A percentile compares a stretch with the other conserved stretches of the same genome.
Evolutionary conservation across 1,284 basidiomycete genomes (phyloP).

Genomic region (Tausonia pullulans): DNA sequence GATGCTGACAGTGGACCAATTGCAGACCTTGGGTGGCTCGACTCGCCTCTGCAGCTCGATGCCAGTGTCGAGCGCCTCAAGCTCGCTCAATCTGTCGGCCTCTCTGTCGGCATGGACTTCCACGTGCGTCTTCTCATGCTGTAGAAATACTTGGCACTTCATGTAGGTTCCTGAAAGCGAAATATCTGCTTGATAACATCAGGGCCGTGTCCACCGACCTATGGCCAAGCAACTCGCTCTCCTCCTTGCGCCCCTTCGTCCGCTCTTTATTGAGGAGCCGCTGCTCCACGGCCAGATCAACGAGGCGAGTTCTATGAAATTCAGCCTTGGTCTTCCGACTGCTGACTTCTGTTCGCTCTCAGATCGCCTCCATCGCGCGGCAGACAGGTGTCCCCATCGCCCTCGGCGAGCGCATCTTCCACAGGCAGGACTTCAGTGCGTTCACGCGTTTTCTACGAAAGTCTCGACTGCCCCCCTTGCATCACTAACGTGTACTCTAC

Average conservation of each 20-base stretch:
- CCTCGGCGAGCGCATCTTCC: slow-evolving; percentile 50
- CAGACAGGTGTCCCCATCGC: slow-evolving; percentile 21
- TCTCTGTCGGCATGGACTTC: slow-evolving; percentile 32
- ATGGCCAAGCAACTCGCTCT: slow-evolving; percentile 45
- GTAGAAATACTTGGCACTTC: too few species aligned
- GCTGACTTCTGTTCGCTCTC: background rate
- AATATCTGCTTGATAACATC: too few species aligned
- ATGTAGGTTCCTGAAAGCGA: too few species aligned
- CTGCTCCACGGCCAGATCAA: slow-evolving; percentile 19
- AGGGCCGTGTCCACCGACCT: slow-evolving; percentile 45
- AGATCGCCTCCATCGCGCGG: slow-evolving; percentile 19
- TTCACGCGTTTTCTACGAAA: slow-evolving; percentile 12
- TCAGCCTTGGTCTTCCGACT: too few species aligned
- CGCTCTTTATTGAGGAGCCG: slow-evolving; percentile 22
- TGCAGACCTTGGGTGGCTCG: slow-evolving; percentile 36
- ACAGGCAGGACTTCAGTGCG: slow-evolving; percentile 45
- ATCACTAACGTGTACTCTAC: slow-evolving; percentile 25
- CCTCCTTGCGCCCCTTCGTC: background rate
- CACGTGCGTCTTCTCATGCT: slow-evolving; percentile 37
- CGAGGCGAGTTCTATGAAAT: too few species aligned
- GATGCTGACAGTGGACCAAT: slow-evolving; percentile 21
- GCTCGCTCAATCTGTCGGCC: slow-evolving; percentile 48
- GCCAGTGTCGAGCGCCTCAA: slow-evolving; percentile 52
- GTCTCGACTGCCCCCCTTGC: background rate
- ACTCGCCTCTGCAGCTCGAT: slow-evolving; percentile 42